A percentile compares a stretch with the other conserved stretches of the same genome.
phyloP scores from a whole-genome alignment of 2,329 filamentous ascomycete genomes.

The Sporothrix brasiliensis region DNA sequence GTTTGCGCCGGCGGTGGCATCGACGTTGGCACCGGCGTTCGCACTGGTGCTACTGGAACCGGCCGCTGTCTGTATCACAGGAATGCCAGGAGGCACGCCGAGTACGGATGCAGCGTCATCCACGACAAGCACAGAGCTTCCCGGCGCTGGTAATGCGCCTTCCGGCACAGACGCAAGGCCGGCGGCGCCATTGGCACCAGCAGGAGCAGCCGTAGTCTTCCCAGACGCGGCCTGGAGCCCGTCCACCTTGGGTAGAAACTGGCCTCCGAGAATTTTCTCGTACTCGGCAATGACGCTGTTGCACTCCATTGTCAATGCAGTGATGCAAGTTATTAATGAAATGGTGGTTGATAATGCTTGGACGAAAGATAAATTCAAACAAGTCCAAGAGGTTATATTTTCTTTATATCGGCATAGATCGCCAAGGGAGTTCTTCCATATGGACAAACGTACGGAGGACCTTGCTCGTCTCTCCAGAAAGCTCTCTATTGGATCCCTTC shows the following conservation, averaged over 20 bases:
- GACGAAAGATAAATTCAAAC: neutral
- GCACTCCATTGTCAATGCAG: conserved; percentile 13
- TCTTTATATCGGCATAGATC: neutral
- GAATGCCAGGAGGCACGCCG: neutral
- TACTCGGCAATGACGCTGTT: conserved; percentile 27
- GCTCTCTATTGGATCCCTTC: neutral
- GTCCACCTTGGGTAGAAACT: conserved; percentile 26
- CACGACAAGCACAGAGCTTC: neutral
- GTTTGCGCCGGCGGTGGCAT: neutral
- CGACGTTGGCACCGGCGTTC: neutral
- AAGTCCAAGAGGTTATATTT: neutral
- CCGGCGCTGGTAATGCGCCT: neutral
- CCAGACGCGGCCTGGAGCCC: neutral
- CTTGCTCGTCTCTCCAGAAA: neutral
- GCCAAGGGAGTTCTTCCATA: neutral
- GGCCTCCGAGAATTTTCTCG: conserved; percentile 24
- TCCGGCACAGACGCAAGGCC: conserved; percentile 6
- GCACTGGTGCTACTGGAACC: neutral
- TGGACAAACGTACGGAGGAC: neutral
- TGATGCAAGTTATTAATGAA: neutral
- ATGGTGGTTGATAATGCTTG: neutral
- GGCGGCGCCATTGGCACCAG: neutral
- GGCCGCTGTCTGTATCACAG: neutral
- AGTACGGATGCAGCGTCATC: neutral
- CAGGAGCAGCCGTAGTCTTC: neutral